These are phyloP conservation scores for Dioscorea cayenensis DNA, from an alignment of 116 monocot genomes.

Conservation along the genomic window DNA sequence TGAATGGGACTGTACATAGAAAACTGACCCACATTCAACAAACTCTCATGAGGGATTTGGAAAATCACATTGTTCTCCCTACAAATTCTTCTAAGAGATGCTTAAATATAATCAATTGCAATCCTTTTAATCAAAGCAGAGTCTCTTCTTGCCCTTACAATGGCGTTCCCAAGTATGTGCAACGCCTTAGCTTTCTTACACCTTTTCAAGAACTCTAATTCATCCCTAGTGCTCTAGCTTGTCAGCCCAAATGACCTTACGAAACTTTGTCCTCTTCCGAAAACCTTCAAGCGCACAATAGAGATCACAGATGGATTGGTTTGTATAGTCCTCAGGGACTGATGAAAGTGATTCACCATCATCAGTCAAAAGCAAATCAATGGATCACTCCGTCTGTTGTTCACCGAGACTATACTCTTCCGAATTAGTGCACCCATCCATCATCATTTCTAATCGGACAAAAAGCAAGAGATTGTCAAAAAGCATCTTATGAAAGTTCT, in stretches of 20 bases:
- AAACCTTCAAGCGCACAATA: constrained; percentile 24
- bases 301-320: constrained; percentile 25
- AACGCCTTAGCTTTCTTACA: constrained; percentile 66
- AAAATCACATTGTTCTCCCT: constrained; percentile 79
- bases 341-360: background rate
- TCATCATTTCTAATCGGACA: constrained; percentile 76
- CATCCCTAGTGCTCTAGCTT: constrained; percentile 28
- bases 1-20: constrained; percentile 55
- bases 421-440: constrained; percentile 83
- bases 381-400: constrained; percentile 4
- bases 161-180: constrained; percentile 81
- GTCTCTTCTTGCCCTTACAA: constrained; percentile 58
- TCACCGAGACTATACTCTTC: constrained; percentile 29
- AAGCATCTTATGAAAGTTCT: constrained; percentile 83
- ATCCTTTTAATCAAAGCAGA: constrained; percentile 54
- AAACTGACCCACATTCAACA: constrained; percentile 89
- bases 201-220: constrained; percentile 47
- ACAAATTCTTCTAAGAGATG: constrained; percentile 68
- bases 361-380: background rate
- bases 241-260: constrained; percentile 11
- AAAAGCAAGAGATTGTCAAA: constrained; percentile 47
- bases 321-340: background rate
- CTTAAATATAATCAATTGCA: constrained; percentile 61
- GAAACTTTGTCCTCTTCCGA: constrained; percentile 1
- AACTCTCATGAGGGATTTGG: constrained; percentile 82